Conservation (phyloP, 78 protist genomes). For the Mastigamoeba balamuthi region DNA sequence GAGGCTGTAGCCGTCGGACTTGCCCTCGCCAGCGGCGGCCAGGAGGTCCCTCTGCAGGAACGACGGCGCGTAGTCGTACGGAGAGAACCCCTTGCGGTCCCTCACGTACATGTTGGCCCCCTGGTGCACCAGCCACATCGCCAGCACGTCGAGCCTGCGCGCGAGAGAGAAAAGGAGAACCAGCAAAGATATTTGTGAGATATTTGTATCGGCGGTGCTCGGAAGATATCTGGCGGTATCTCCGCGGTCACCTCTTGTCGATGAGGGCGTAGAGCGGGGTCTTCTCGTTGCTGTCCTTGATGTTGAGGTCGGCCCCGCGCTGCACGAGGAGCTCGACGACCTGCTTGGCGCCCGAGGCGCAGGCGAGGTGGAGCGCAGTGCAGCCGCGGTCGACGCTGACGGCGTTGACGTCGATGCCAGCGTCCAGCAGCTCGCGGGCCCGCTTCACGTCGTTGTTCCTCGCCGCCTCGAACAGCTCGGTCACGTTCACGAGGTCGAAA, state of each 20-base stretch:
- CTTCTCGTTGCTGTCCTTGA: slow-evolving; percentile 23
- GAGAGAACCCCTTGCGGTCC: slow-evolving; percentile 15
- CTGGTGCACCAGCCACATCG: slow-evolving; percentile 22
- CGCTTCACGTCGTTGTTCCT: slow-evolving; percentile 24
- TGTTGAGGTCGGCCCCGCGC: slow-evolving; percentile 28
- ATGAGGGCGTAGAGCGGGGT: slow-evolving; percentile 31
- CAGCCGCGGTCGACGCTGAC: slow-evolving; percentile 25
- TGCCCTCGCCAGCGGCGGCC: slow-evolving; percentile 19
- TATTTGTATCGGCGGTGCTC: no score
- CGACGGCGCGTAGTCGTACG: slow-evolving; percentile 25
- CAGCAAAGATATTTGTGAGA: no score
- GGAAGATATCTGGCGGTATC: no score
- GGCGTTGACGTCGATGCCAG: slow-evolving; percentile 40
- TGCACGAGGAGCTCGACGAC: slow-evolving; percentile 13
- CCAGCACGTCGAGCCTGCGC: slow-evolving; percentile 25
- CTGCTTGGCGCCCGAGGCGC: slow-evolving; percentile 30
- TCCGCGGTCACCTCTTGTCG: slow-evolving; percentile 12
- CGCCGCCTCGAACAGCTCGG: slow-evolving; percentile 19
- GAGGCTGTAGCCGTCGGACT: no score
- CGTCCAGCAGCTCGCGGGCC: slow-evolving; percentile 23
- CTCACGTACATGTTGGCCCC: slow-evolving; percentile 18
- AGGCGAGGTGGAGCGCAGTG: slow-evolving; percentile 31
- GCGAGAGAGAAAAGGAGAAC: no score
- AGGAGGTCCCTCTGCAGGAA: slow-evolving; percentile 40
- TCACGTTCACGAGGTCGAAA: no score